Percentiles rank a stretch among this genome's conserved stretches.
Conservation (phyloP, 768 basidiomycete species). For the Suillus clintonianus region DNA sequence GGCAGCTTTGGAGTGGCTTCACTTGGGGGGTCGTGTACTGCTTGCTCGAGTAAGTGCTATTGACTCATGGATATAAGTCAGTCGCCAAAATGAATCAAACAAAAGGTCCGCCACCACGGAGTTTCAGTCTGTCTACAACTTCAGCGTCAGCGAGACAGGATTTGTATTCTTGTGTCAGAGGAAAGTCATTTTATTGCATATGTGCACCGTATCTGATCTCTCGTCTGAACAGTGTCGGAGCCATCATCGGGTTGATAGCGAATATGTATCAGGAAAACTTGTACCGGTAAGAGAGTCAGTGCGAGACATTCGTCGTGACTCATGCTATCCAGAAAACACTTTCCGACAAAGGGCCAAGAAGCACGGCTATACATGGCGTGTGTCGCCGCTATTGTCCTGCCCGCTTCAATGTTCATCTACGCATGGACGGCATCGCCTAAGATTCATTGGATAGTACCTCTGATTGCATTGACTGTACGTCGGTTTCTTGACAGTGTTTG, state of each 20-base stretch:
- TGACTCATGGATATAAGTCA: neutral
- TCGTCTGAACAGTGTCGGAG: constrained; percentile 48
- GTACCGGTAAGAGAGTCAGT: constrained; percentile 40
- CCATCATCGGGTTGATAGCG: constrained; percentile 43
- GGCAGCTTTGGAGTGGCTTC: constrained; percentile 61
- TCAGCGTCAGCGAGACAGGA: neutral
- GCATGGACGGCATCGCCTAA: constrained; percentile 63
- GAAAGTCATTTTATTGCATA: constrained; percentile 32
- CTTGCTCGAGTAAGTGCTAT: constrained; percentile 48
- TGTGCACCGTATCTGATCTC: neutral
- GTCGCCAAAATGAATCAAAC: constrained; percentile 14
- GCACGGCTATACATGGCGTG: constrained; percentile 62
- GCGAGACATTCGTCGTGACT: constrained; percentile 10
- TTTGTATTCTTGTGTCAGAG: constrained; percentile 37
- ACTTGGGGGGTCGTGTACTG: constrained; percentile 75
- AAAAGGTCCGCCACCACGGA: neutral
- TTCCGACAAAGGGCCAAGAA: constrained; percentile 41
- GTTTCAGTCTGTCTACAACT: constrained; percentile 2
- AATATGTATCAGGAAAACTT: constrained; percentile 50
- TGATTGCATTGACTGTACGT: constrained; percentile 22
- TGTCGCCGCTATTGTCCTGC: constrained; percentile 53
- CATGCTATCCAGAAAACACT: constrained; percentile 27
- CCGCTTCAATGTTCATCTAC: constrained; percentile 65
- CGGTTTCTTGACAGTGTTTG: neutral
- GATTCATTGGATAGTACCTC: constrained; percentile 58